Conservation (phyloP, 768 basidiomycete species). For the Kwoniella dendrophila region DNA sequence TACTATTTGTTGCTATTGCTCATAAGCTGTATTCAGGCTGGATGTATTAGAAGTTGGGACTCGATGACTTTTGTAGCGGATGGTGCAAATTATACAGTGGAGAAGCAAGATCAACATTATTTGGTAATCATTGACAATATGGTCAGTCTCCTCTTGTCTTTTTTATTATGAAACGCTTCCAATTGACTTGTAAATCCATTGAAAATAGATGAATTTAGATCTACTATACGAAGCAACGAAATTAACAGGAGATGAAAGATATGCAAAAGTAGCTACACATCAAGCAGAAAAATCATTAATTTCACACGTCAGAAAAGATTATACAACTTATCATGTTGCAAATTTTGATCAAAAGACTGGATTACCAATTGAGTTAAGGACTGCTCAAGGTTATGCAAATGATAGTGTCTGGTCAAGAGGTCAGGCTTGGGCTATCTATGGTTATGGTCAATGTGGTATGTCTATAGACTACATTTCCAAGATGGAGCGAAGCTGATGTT, state of each 20-base stretch:
- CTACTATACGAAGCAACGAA: constrained; percentile 43
- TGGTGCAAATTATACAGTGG: constrained; percentile 26
- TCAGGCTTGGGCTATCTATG: constrained; percentile 50
- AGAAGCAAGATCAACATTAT: constrained; percentile 44
- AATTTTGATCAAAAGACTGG: constrained; percentile 46
- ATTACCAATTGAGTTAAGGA: constrained; percentile 24
- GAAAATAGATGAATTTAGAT: constrained; percentile 47
- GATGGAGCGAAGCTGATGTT: no score
- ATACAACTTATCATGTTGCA: constrained; percentile 45
- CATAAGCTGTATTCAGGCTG: no score
- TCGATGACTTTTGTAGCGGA: constrained; percentile 24
- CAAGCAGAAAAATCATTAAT: constrained; percentile 39
- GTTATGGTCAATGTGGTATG: constrained; percentile 46
- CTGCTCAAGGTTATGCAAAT: constrained; percentile 45
- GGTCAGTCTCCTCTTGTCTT: constrained; percentile 26
- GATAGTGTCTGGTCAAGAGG: constrained; percentile 46
- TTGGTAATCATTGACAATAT: constrained; percentile 51
- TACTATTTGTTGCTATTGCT: background rate
- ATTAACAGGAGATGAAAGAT: constrained; percentile 36
- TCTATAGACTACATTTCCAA: no score
- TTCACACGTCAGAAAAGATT: constrained; percentile 40
- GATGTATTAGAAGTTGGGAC: constrained; percentile 45
- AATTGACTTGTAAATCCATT: background rate
- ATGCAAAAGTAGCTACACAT: constrained; percentile 37
- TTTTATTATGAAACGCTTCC: no score